phyloP scores from a whole-genome alignment of 176 grass and related monocot genomes.

The Oryza nivara region DNA sequence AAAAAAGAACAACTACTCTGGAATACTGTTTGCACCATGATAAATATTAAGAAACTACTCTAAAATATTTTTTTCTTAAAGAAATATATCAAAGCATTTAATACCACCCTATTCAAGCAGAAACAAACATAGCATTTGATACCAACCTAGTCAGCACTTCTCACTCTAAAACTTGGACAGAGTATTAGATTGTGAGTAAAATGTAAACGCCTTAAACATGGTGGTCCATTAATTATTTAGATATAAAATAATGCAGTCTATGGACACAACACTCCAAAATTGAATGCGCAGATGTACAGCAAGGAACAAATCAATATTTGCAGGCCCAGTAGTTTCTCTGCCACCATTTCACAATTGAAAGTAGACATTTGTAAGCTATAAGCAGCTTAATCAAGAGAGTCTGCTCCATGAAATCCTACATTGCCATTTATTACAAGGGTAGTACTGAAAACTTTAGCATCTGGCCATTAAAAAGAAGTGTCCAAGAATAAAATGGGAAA shows the following conservation, averaged over 20 bases:
- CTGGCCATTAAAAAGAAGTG: slow-evolving; percentile 3
- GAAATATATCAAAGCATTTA: slow-evolving; percentile 26
- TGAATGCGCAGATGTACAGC: not conserved
- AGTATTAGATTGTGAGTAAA: slow-evolving; percentile 25
- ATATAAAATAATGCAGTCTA: slow-evolving; percentile 11
- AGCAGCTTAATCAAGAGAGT: slow-evolving; percentile 12
- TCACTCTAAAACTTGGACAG: slow-evolving; percentile 37
- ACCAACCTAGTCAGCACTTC: slow-evolving; percentile 15
- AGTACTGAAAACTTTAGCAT: not conserved
- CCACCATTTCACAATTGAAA: slow-evolving; percentile 9
- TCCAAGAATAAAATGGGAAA: slow-evolving; percentile 31
- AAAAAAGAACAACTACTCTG: slow-evolving; percentile 41
- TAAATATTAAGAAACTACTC: slow-evolving; percentile 39
- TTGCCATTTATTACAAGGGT: not conserved
- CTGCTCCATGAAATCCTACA: slow-evolving; percentile 29
- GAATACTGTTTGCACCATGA: slow-evolving; percentile 25
- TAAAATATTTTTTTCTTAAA: slow-evolving; percentile 40
- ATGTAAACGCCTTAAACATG: slow-evolving; percentile 8
- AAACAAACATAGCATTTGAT: slow-evolving; percentile 32
- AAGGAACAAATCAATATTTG: slow-evolving; percentile 5
- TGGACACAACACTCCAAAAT: slow-evolving; percentile 19
- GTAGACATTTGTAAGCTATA: slow-evolving; percentile 28
- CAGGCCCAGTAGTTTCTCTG: slow-evolving; percentile 9
- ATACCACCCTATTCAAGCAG: slow-evolving; percentile 11
- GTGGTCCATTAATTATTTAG: not conserved